phyloP scores from a whole-genome alignment of 371 early-diverging fungal species.

The Mucor plumbeus region DNA sequence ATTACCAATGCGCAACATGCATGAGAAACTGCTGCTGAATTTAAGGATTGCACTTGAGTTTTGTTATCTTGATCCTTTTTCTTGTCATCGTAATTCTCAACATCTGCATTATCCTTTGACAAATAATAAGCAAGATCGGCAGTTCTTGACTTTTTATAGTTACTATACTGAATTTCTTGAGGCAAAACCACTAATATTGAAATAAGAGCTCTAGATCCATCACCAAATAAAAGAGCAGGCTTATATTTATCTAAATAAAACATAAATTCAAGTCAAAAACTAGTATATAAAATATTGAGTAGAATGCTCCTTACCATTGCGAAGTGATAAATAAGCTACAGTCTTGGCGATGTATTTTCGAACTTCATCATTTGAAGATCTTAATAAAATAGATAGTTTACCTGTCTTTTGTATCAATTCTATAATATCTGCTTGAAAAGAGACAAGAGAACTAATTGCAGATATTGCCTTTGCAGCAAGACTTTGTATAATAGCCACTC shows the following conservation, averaged over 20 bases:
- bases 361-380: slow-evolving; percentile 44
- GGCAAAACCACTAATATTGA: slow-evolving; percentile 42
- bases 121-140: slow-evolving; percentile 26
- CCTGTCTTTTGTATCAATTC: slow-evolving; percentile 37
- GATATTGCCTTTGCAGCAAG: slow-evolving; percentile 55
- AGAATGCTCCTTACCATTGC: slow-evolving; percentile 47
- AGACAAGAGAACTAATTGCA: slow-evolving; percentile 39
- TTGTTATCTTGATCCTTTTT: not conserved
- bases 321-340: slow-evolving; percentile 61
- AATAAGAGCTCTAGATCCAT: slow-evolving; percentile 53
- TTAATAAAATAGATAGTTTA: slow-evolving; percentile 38
- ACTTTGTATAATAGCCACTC: slow-evolving; percentile 41
- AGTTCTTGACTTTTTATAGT: slow-evolving; percentile 5
- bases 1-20: slow-evolving; percentile 61
- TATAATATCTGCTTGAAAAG: slow-evolving; percentile 47
- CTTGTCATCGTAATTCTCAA: not conserved
- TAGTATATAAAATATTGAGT: not conserved
- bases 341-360: slow-evolving; percentile 64
- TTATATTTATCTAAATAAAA: slow-evolving; percentile 55
- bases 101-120: slow-evolving; percentile 7
- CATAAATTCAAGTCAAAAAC: not conserved
- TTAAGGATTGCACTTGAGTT: slow-evolving; percentile 10
- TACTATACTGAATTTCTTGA: slow-evolving; percentile 7
- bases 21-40: slow-evolving; percentile 56
- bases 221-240: slow-evolving; percentile 51